These are phyloP conservation scores for Geotrichum phurueaensis DNA, from an alignment of 1,139 yeast species.

Conservation along the genomic window DNA sequence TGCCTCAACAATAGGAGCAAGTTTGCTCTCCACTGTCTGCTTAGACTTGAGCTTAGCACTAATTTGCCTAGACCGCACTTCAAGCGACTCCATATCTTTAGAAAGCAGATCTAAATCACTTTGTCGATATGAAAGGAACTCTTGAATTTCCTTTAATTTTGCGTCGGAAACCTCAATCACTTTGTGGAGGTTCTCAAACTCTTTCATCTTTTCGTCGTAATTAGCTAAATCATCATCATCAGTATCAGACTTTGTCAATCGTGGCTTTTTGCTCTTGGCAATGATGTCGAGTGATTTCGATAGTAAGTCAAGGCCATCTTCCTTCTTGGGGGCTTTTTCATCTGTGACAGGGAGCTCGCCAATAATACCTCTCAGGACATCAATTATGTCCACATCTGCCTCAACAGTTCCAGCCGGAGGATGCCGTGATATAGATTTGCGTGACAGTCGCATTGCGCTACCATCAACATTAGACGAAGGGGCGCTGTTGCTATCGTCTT, in stretches of 20 bases:
- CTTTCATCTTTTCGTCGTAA: conserved; percentile 24
- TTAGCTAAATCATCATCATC: conserved; percentile 8
- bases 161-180: conserved; percentile 40
- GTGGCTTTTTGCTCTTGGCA: neutral
- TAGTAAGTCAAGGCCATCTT: neutral
- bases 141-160: conserved; percentile 37
- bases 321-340: neutral
- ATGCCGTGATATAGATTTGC: conserved; percentile 19
- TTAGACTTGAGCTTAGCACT: conserved; percentile 54
- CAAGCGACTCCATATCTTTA: conserved; percentile 50
- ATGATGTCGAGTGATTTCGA: neutral
- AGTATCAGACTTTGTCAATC: neutral
- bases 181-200: conserved; percentile 37
- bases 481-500: neutral
- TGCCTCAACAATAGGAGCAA: conserved; percentile 69
- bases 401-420: conserved; percentile 20
- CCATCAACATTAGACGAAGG: neutral
- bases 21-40: conserved; percentile 48
- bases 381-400: conserved; percentile 15
- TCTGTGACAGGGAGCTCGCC: conserved; percentile 3
- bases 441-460: conserved; percentile 6
- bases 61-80: conserved; percentile 52
- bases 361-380: conserved; percentile 13
- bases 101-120: conserved; percentile 54
- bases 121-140: conserved; percentile 49